These are phyloP conservation scores for Ophiostoma australiae DNA, from an alignment of 2,329 filamentous ascomycete genomes.

Conservation along the genomic window DNA sequence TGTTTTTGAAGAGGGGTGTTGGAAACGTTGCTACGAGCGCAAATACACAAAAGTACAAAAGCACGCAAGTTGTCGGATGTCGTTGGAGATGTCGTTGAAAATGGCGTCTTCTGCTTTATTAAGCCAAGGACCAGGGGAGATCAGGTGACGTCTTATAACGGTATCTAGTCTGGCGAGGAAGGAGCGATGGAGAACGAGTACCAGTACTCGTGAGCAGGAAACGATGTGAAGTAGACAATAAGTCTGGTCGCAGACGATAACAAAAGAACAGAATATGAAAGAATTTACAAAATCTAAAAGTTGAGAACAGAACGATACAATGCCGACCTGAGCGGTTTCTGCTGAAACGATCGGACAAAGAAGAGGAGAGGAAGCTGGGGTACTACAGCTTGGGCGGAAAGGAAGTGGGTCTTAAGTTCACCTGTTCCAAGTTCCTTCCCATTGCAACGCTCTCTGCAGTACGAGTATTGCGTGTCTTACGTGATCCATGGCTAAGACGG, in stretches of 20 bases:
- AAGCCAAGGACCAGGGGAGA: neutral
- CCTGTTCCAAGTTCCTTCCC: slow-evolving; percentile 5
- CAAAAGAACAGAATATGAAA: neutral
- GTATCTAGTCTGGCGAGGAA: neutral
- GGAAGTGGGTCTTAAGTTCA: neutral
- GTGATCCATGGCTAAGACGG: slow-evolving; percentile 1
- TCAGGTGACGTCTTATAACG: slow-evolving; percentile 10
- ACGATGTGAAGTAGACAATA: neutral
- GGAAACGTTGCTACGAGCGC: neutral
- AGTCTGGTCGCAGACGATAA: neutral
- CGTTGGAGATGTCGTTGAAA: neutral
- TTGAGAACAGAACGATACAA: neutral
- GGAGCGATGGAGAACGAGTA: neutral
- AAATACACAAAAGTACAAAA: neutral
- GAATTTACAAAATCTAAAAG: neutral
- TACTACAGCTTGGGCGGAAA: neutral
- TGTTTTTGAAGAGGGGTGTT: slow-evolving; percentile 3
- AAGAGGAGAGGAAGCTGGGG: neutral
- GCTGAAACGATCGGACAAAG: neutral
- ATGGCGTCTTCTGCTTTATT: neutral
- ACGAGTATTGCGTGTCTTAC: neutral
- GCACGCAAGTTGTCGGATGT: neutral
- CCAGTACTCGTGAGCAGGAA: neutral
- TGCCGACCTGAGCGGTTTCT: neutral
- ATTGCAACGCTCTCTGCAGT: neutral